phyloP scores from a whole-genome alignment of 2,329 filamentous ascomycete species.

The Fusarium kyushuense region DNA sequence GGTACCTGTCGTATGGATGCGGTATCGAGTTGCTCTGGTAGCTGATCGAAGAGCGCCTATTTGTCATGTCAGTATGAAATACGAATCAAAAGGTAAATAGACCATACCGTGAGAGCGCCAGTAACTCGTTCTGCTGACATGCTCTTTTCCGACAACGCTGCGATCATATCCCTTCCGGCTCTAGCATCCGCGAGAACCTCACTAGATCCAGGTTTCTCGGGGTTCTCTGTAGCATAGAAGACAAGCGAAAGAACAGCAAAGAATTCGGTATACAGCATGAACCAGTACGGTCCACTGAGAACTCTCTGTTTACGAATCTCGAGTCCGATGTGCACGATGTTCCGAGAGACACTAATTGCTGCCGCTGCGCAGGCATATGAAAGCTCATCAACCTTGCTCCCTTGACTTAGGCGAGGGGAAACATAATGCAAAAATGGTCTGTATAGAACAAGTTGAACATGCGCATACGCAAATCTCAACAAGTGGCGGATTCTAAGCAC shows the following conservation, averaged over 20 bases:
- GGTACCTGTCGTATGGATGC: slow-evolving; percentile 54
- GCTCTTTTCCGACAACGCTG: slow-evolving; percentile 82
- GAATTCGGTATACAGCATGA: slow-evolving; percentile 86
- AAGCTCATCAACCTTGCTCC: slow-evolving; percentile 75
- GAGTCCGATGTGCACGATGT: slow-evolving; percentile 83
- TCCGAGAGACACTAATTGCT: slow-evolving; percentile 71
- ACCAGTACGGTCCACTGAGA: slow-evolving; percentile 87
- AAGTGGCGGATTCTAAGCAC: slow-evolving; percentile 73
- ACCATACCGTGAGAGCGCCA: slow-evolving; percentile 77
- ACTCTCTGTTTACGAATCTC: slow-evolving; percentile 81
- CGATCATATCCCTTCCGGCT: slow-evolving; percentile 85
- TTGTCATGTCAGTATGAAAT: slow-evolving; percentile 23
- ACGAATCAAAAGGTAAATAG: slow-evolving; percentile 18
- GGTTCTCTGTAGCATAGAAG: slow-evolving; percentile 85
- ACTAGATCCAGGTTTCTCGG: slow-evolving; percentile 76
- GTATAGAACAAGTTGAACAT: slow-evolving; percentile 86
- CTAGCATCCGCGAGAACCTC: slow-evolving; percentile 88
- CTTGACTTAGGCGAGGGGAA: slow-evolving; percentile 70
- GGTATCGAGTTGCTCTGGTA: slow-evolving; percentile 78
- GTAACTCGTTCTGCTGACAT: slow-evolving; percentile 91
- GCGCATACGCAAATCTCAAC: slow-evolving; percentile 82
- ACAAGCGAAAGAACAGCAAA: slow-evolving; percentile 83
- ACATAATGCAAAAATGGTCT: slow-evolving; percentile 87
- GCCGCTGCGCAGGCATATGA: slow-evolving; percentile 79
- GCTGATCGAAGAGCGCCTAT: slow-evolving; percentile 84